A percentile compares a stretch with the other conserved stretches of the same genome.
These are phyloP conservation scores for Leccinum boreale DNA, from an alignment of 768 basidiomycete species.

Conservation along the genomic window DNA sequence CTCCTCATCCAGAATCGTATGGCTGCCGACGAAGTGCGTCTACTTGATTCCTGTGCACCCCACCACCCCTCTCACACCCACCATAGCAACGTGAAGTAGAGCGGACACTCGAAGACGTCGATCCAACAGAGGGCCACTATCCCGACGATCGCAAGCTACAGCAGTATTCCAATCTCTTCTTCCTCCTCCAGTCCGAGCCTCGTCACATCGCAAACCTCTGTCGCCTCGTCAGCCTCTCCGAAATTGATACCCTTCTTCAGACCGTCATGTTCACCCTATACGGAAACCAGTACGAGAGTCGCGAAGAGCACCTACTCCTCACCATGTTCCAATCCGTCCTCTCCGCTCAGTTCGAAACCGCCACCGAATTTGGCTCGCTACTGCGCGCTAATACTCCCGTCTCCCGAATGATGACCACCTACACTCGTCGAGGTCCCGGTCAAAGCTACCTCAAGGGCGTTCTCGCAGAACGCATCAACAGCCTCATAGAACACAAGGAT, in stretches of 20 bases:
- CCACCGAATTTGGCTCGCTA: slow-evolving; percentile 98
- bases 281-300: slow-evolving; percentile 97
- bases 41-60: neutral
- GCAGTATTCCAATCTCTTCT: slow-evolving; percentile 98
- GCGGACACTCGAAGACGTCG: slow-evolving; percentile 92
- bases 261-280: slow-evolving; percentile 99
- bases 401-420: slow-evolving; percentile 99
- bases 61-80: slow-evolving; percentile 8
- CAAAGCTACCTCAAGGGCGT: slow-evolving; percentile 98
- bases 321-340: slow-evolving; percentile 99
- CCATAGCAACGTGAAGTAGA: slow-evolving; percentile 90
- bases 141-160: slow-evolving; percentile 93
- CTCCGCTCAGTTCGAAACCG: slow-evolving; percentile 98
- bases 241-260: slow-evolving; percentile 98
- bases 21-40: slow-evolving; percentile 87
- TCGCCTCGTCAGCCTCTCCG: slow-evolving; percentile 90
- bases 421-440: slow-evolving; percentile 96
- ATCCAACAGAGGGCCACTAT: slow-evolving; percentile 87
- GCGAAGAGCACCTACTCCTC: slow-evolving; percentile 95
- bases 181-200: slow-evolving; percentile 96
- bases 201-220: slow-evolving; percentile 96
- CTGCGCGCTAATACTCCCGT: slow-evolving; percentile 98
- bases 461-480: slow-evolving; percentile 96
- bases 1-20: slow-evolving; percentile 97
- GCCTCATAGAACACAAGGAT: slow-evolving; percentile 98